These are phyloP conservation scores for Cyberlindnera mycetangii DNA, from an alignment of 805 yeast genomes.

Conservation along the genomic window DNA sequence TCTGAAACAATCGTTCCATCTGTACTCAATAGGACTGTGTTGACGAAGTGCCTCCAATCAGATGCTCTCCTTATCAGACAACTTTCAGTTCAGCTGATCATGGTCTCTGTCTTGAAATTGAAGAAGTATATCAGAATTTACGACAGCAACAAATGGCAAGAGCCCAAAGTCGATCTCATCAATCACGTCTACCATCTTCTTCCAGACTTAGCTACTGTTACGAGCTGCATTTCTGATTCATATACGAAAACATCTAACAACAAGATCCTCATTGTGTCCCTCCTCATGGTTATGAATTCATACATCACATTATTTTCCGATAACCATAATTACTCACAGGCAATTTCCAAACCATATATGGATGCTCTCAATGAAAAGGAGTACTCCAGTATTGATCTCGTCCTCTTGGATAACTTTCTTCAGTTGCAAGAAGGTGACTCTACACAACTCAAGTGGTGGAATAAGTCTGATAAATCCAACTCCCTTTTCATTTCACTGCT, in stretches of 20 bases:
- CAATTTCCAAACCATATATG: slow-evolving; percentile 33
- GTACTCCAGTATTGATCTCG: slow-evolving; percentile 52
- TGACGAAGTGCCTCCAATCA: slow-evolving; percentile 56
- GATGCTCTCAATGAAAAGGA: slow-evolving; percentile 33
- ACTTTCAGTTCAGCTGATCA: slow-evolving; percentile 57
- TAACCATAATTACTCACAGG: slow-evolving; percentile 29
- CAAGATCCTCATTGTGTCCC: slow-evolving; percentile 46
- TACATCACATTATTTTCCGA: slow-evolving; percentile 40
- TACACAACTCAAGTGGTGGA: slow-evolving; percentile 79
- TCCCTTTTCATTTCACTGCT: slow-evolving; percentile 69
- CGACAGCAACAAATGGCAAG: slow-evolving; percentile 39
- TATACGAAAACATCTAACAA: slow-evolving; percentile 35
- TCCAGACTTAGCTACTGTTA: slow-evolving; percentile 49
- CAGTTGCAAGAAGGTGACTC: slow-evolving; percentile 55
- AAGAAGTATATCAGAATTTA: slow-evolving; percentile 36
- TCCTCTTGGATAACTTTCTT: slow-evolving; percentile 56
- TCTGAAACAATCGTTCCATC: slow-evolving; percentile 63
- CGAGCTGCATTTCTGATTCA: slow-evolving; percentile 42
- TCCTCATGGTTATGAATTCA: slow-evolving; percentile 41
- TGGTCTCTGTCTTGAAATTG: slow-evolving; percentile 54
- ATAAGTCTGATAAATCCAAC: slow-evolving; percentile 40
- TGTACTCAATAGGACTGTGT: slow-evolving; percentile 53
- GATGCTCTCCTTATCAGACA: slow-evolving; percentile 55
- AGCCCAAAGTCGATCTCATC: slow-evolving; percentile 32
- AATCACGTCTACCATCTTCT: slow-evolving; percentile 34